These are phyloP conservation scores for Lupinus albus DNA, from an alignment of 306 rosid genomes.

Conservation along the genomic window DNA sequence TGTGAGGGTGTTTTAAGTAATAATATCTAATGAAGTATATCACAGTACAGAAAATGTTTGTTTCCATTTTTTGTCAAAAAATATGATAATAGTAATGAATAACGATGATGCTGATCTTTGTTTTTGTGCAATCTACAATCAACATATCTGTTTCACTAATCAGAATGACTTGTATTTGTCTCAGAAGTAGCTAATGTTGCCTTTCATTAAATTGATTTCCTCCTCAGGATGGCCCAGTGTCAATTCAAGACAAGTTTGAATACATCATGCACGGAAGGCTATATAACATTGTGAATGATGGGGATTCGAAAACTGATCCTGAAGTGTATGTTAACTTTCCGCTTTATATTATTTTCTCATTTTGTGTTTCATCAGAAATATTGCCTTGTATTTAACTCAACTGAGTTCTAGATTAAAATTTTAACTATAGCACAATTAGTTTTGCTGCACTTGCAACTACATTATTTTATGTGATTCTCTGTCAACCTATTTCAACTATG, in stretches of 20 bases:
- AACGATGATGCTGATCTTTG: not conserved
- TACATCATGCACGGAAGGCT: conserved; percentile 70
- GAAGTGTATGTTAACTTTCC: conserved; percentile 54
- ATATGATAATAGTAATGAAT: too few species aligned
- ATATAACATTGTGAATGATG: conserved; percentile 53
- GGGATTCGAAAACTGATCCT: conserved; percentile 42
- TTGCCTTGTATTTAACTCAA: conserved; percentile 5
- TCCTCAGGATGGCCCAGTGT: conserved; percentile 57
- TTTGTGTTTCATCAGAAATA: not conserved
- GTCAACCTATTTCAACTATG: not conserved
- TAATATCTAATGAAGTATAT: not conserved
- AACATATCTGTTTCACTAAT: not conserved
- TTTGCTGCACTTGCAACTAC: conserved; percentile 11
- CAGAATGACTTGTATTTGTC: not conserved
- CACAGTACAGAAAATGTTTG: not conserved
- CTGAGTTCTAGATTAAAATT: not conserved
- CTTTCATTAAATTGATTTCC: conserved; percentile 21
- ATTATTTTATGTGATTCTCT: not conserved
- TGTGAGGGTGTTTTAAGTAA: not conserved
- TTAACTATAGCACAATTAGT: not conserved
- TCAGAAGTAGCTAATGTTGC: not conserved
- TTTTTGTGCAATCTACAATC: not conserved
- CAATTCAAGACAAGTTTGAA: conserved; percentile 72
- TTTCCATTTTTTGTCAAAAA: not conserved
- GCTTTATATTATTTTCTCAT: not conserved